Evolutionary conservation across 306 rosid genomes (phyloP), one percentile per base, ranked within the genome.

Genomic region (Fragaria vesca): DNA sequence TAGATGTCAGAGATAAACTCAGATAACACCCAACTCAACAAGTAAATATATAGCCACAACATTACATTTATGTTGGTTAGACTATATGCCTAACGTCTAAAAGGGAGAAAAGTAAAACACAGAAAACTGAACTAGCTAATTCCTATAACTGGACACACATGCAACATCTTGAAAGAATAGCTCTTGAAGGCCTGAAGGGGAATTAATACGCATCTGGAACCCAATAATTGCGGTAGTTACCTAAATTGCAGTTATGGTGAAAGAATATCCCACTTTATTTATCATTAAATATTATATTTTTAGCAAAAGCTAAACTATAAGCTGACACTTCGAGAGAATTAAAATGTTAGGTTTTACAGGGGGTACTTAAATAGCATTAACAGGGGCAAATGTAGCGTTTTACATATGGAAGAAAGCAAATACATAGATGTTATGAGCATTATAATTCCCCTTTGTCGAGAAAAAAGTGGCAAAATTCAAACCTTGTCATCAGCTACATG

Each of bases 131-230:
- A 69, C 73, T 24, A 6, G 73, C 55, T 10, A 12, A 69, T 11
- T 58, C 73, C 55, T 69, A 43, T 20, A 43, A 69, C 73, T n/a
- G 55, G 73, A 12, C 17, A 43, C 26, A 58, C 66, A 30, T 69
- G 24, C 20, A 69, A 21, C 73, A 69, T n/a, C 54, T 69, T 45
- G 20, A 21, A 43, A 13, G 73, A 24, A 36, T 3, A 69, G 38
- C 3, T 69, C 73, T 69, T 69, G 18, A 69, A 69, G 13, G 21
- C n/a, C 54, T 13, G 73, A 69, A 45, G 45, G 69, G 69, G 21
- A 34, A 21, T 65, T n/a, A 34, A 11, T 11, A 32, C 45, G 40
- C 57, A 69, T 24, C 13, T 46, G 75, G 18, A 51, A 26, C 63
- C 47, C 47, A 34, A 12, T 71, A 50, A 32, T 48, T 69, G 30